Evolutionary conservation across 169 alveolate genomes (phyloP).

Genomic region (Theileria orientalis): DNA sequence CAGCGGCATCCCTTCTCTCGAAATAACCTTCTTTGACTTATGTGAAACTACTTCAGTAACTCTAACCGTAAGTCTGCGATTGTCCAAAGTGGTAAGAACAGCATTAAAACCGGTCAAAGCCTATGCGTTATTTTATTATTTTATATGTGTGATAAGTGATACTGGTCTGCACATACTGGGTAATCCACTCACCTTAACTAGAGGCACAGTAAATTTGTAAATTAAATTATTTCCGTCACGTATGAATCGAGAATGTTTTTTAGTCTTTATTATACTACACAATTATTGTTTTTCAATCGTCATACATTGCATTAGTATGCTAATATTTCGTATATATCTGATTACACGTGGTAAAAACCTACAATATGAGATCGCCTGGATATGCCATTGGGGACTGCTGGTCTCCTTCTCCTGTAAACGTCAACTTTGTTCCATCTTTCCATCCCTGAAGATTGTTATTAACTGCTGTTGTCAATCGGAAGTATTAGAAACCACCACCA

Average conservation of each 20-base stretch:
- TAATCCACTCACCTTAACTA: constrained; percentile 55
- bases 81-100: constrained; percentile 80
- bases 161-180: neutral
- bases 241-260: constrained; percentile 74
- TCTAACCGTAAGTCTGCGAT: constrained; percentile 77
- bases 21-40: constrained; percentile 72
- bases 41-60: constrained; percentile 81
- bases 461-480: too few species aligned
- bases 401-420: constrained; percentile 84
- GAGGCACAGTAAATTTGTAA: constrained; percentile 82
- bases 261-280: constrained; percentile 68
- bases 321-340: neutral
- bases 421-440: constrained; percentile 85
- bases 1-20: constrained; percentile 83
- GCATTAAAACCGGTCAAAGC: constrained; percentile 84
- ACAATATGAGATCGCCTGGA: constrained; percentile 82
- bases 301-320: neutral
- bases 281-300: neutral
- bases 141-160: neutral
- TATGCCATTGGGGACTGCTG: constrained; percentile 78
- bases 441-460: constrained; percentile 64
- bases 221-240: constrained; percentile 79
- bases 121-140: constrained; percentile 14
- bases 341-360: neutral
- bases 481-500: neutral